Conservation (phyloP, 2,329 filamentous ascomycete species). For the Trichoderma brevicompactum region DNA sequence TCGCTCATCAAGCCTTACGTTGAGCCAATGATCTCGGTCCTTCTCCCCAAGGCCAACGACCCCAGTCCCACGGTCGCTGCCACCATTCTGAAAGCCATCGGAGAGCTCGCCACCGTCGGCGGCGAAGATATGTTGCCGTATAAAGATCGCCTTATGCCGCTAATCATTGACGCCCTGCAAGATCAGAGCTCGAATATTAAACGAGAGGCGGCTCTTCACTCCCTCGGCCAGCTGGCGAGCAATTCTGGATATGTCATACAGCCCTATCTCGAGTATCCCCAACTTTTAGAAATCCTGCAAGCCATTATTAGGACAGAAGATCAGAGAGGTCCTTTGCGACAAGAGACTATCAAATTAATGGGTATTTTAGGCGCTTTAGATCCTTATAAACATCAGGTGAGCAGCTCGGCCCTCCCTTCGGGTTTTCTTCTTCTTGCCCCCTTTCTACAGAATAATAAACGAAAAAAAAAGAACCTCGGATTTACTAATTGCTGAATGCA, state of each 20-base stretch:
- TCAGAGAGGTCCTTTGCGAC: slow-evolving; percentile 79
- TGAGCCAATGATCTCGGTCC: slow-evolving; percentile 90
- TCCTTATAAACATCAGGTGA: slow-evolving; percentile 87
- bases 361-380: slow-evolving; percentile 94
- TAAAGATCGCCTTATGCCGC: slow-evolving; percentile 89
- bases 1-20: slow-evolving; percentile 95
- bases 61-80: slow-evolving; percentile 85
- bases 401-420: not conserved
- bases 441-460: not conserved
- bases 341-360: slow-evolving; percentile 95
- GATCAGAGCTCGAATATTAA: slow-evolving; percentile 91
- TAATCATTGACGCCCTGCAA: slow-evolving; percentile 91
- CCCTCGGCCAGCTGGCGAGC: slow-evolving; percentile 88
- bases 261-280: slow-evolving; percentile 92
- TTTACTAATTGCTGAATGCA: slow-evolving; percentile 29
- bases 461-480: not conserved
- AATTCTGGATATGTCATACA: slow-evolving; percentile 98
- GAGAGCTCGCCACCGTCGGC: slow-evolving; percentile 90
- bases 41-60: slow-evolving; percentile 92
- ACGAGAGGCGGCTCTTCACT: slow-evolving; percentile 86
- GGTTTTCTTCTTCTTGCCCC: not conserved
- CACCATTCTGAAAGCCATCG: slow-evolving; percentile 92
- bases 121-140: slow-evolving; percentile 93
- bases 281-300: slow-evolving; percentile 89
- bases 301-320: slow-evolving; percentile 91